These are phyloP conservation scores for Scytalidium sp. DNA, from an alignment of 2,329 filamentous ascomycete genomes.

Conservation along the genomic window DNA sequence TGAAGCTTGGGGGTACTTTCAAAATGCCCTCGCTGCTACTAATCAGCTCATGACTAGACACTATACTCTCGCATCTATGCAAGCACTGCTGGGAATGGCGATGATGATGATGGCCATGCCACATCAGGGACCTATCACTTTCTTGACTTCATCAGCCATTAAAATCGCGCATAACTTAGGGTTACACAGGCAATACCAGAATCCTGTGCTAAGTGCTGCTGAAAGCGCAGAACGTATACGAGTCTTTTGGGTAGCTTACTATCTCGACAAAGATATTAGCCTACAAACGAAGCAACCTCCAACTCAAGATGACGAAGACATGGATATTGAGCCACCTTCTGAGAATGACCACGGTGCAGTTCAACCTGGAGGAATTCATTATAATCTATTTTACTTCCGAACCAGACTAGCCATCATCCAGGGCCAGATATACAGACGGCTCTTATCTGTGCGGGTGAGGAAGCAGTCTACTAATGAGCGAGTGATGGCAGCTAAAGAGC, in stretches of 20 bases:
- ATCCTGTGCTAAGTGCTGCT: slow-evolving; percentile 2
- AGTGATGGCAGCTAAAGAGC: slow-evolving; percentile 8
- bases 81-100: slow-evolving; percentile 24
- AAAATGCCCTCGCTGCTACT: slow-evolving; percentile 13
- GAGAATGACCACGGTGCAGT: background rate
- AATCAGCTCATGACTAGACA: slow-evolving; percentile 12
- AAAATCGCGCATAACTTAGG: slow-evolving; percentile 20
- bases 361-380: background rate
- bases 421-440: slow-evolving; percentile 21
- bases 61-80: slow-evolving; percentile 12
- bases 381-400: slow-evolving; percentile 13
- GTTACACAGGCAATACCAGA: slow-evolving; percentile 16
- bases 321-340: slow-evolving; percentile 21
- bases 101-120: slow-evolving; percentile 21
- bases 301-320: slow-evolving; percentile 60
- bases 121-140: slow-evolving; percentile 13
- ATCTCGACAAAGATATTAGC: slow-evolving; percentile 62
- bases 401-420: slow-evolving; percentile 19
- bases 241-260: slow-evolving; percentile 65
- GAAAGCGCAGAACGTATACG: slow-evolving; percentile 41
- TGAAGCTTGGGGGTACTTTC: slow-evolving; percentile 16
- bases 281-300: slow-evolving; percentile 58
- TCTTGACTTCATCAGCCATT: slow-evolving; percentile 19
- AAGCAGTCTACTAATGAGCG: slow-evolving; percentile 10
- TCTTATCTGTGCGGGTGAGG: slow-evolving; percentile 17